Evolutionary conservation across 495 filamentous ascomycete genomes (phyloP), one percentile per base, ranked within the genome.

Genomic region (Darksidea phi): DNA sequence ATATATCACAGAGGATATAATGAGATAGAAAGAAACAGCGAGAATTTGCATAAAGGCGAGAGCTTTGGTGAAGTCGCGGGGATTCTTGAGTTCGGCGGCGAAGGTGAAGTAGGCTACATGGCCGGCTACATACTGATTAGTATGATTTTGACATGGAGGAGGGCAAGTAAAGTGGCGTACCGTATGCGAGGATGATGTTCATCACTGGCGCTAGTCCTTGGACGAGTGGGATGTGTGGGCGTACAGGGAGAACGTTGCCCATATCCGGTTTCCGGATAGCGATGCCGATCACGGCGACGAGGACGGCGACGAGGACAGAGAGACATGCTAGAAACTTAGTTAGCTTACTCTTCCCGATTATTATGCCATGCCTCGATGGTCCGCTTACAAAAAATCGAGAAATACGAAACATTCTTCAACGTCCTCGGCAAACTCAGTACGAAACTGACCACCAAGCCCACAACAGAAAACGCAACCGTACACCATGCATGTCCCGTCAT

Each of bases 41-140:
- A 83, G 81, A 59, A 78, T 60, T 63, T 88, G 86, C 2, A 89
- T 82, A 54, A 84, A 69, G 58, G 78, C 79, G 34, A 91, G 80
- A 1, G 88, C 80, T 70, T 67, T 65, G 0, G 37, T 20, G 53
- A 60, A 64, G 67, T 89, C 83, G 42, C 73, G 67, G 0, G 87
- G 88, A 0, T 82, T 79, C 66, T 86, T 82, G 80, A 93, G 86
- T 71, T 93, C 89, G 58, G 86, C 82, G 68, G 89, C 87, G 68
- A 93, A 85, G 56, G 78, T 82, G 77, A 92, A 88, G 76, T 90
- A 86, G 66, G 86, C 82, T 68, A 88, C 77, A 76, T 89, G 81
- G 59, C 87, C 77, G 77, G 86, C 79, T 76, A 37, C 50, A 11
- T 43, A 3, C n/a, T 36, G 1, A 15, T 57, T 25, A 63, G 63